These are phyloP conservation scores for Echria macrotheca DNA, from an alignment of 495 filamentous ascomycete species.

Conservation along the genomic window DNA sequence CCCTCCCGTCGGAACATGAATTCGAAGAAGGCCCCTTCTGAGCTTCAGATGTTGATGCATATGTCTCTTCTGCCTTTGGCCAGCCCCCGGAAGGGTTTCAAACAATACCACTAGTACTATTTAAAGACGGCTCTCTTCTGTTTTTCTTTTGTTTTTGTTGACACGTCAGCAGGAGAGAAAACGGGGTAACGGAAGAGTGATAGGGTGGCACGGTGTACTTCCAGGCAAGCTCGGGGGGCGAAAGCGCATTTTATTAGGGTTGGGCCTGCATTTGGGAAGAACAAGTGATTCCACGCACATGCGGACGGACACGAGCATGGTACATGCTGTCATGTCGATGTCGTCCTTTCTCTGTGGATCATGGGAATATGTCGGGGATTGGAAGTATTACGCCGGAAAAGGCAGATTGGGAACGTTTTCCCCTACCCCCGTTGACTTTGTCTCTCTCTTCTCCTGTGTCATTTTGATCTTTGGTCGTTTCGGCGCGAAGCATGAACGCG, in stretches of 20 bases:
- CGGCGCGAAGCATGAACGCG: conserved; percentile 5
- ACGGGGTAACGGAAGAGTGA: not conserved
- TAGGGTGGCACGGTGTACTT: conserved; percentile 1
- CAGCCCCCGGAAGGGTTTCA: conserved; percentile 7
- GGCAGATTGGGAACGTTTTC: conserved; percentile 2
- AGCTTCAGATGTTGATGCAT: too few species aligned
- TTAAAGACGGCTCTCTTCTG: conserved; percentile 9
- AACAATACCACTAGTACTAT: conserved; percentile 8
- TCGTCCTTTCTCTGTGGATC: not conserved
- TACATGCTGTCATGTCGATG: not conserved
- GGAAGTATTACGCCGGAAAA: not conserved
- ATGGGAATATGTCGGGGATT: not conserved
- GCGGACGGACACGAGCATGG: not conserved
- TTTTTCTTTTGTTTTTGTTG: conserved; percentile 5
- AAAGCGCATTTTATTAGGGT: not conserved
- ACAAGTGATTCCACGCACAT: not conserved
- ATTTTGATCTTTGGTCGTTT: not conserved
- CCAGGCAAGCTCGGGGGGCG: not conserved
- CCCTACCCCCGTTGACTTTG: not conserved
- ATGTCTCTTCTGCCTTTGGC: conserved; percentile 1
- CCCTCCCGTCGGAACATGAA: too few species aligned
- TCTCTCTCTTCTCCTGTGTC: not conserved
- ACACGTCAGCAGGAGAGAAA: not conserved
- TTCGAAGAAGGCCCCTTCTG: too few species aligned
- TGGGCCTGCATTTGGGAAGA: not conserved